These are phyloP conservation scores for Fraxinus excelsior DNA, from an alignment of 257 asterid genomes.

Conservation along the genomic window DNA sequence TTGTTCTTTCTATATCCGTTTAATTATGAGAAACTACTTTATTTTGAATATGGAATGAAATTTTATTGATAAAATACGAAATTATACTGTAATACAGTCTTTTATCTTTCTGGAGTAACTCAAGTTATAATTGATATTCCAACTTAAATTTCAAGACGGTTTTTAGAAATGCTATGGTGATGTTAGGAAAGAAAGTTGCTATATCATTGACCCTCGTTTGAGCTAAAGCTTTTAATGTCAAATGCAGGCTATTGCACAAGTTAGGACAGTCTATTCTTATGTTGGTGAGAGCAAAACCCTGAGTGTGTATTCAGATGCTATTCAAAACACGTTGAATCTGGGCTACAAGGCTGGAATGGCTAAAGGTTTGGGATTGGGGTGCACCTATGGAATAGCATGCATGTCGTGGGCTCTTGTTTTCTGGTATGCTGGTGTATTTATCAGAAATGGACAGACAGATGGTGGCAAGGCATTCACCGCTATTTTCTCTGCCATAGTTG, in stretches of 20 bases:
- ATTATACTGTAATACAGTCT: too few relatives aligned
- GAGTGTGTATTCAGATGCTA: slow-evolving; percentile 80
- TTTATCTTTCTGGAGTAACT: too few relatives aligned
- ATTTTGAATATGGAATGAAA: neutral
- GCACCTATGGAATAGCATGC: slow-evolving; percentile 96
- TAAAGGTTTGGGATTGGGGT: slow-evolving; percentile 96
- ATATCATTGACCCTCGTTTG: neutral
- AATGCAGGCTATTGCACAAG: slow-evolving; percentile 91
- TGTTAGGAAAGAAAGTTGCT: too few relatives aligned
- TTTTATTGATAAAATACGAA: neutral
- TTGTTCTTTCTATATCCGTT: neutral
- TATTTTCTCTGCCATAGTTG: slow-evolving; percentile 91
- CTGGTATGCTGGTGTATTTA: slow-evolving; percentile 98
- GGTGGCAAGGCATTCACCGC: slow-evolving; percentile 99
- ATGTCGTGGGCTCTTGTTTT: slow-evolving; percentile 99
- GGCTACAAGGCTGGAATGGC: slow-evolving; percentile 99
- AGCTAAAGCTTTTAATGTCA: neutral
- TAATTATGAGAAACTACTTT: too few relatives aligned
- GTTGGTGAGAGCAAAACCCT: slow-evolving; percentile 88
- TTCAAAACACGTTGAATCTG: slow-evolving; percentile 80
- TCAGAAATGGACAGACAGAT: slow-evolving; percentile 83
- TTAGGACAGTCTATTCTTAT: slow-evolving; percentile 89
- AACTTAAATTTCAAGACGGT: too few relatives aligned
- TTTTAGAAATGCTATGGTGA: too few relatives aligned
- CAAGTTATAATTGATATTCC: too few relatives aligned